Evolutionary conservation across 805 yeast genomes (phyloP).

Genomic region (Priceomyces melissophilus): DNA sequence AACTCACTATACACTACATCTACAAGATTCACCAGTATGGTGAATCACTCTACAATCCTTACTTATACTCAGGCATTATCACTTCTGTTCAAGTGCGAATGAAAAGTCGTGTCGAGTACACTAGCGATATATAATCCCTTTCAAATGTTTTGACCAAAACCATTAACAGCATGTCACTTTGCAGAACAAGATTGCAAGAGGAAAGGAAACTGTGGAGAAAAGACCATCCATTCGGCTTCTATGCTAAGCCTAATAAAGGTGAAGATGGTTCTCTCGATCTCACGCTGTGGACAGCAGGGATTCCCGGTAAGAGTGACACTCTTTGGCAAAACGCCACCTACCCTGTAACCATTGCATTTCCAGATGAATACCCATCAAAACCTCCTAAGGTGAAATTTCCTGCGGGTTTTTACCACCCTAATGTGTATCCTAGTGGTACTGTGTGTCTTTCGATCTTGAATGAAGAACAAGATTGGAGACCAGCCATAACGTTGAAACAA

Average conservation of each 20-base stretch:
- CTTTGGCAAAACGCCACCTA: slow-evolving; percentile 88
- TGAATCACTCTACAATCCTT: too few relatives aligned
- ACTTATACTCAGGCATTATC: too few relatives aligned
- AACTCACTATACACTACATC: too few relatives aligned
- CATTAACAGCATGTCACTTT: slow-evolving; percentile 43
- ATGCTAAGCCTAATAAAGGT: slow-evolving; percentile 82
- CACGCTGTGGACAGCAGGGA: slow-evolving; percentile 89
- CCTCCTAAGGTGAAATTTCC: slow-evolving; percentile 95
- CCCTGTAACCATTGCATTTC: slow-evolving; percentile 78
- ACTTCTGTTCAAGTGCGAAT: too few relatives aligned
- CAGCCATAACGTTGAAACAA: slow-evolving; percentile 89
- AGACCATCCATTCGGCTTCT: slow-evolving; percentile 97
- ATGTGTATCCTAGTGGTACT: slow-evolving; percentile 96
- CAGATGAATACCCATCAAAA: slow-evolving; percentile 92
- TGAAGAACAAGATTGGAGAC: slow-evolving; percentile 97
- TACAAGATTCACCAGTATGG: too few relatives aligned
- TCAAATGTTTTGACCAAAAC: neutral
- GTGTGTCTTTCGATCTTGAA: slow-evolving; percentile 89
- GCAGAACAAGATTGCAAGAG: slow-evolving; percentile 83
- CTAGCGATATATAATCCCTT: neutral
- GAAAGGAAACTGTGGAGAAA: slow-evolving; percentile 98
- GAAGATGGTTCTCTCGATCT: slow-evolving; percentile 81
- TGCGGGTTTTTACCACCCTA: slow-evolving; percentile 90
- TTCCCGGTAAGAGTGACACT: slow-evolving; percentile 88
- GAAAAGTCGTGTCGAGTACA: neutral